Conservation (phyloP, 208 protist genomes). For the Acanthamoeba lenticulata region DNA sequence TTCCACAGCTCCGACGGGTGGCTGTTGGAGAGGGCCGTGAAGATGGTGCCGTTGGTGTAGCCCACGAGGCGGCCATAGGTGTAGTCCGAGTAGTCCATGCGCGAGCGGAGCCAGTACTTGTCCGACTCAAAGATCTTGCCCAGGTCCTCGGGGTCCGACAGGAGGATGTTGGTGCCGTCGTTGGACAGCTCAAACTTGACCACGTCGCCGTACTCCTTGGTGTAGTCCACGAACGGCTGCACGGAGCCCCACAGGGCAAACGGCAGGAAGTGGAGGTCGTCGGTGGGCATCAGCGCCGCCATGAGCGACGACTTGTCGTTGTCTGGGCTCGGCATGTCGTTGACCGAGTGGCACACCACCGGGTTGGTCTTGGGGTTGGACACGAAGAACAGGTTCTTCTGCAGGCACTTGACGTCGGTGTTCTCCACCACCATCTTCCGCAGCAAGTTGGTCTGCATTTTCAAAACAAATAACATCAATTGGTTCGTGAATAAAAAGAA, state of each 20-base stretch:
- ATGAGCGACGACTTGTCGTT: not conserved
- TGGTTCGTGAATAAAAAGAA: no score
- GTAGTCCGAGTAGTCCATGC: not conserved
- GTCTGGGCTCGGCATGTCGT: not conserved
- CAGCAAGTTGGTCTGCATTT: not conserved
- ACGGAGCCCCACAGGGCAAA: not conserved
- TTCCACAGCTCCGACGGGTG: not conserved
- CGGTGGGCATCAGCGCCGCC: not conserved
- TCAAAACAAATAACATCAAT: not conserved
- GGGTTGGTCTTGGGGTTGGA: not conserved
- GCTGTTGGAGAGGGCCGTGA: constrained; percentile 19
- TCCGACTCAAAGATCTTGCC: not conserved
- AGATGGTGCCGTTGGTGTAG: not conserved
- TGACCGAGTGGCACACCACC: not conserved
- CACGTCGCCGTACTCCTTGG: constrained; percentile 4
- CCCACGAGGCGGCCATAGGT: constrained; percentile 2
- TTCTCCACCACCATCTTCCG: constrained; percentile 19
- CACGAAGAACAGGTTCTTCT: constrained; percentile 31
- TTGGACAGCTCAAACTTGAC: not conserved
- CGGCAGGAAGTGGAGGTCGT: constrained; percentile 10
- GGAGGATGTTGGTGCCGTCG: not conserved
- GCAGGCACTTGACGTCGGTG: not conserved
- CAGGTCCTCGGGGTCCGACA: not conserved
- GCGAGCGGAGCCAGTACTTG: not conserved
- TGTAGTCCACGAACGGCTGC: not conserved